Evolutionary conservation across 768 basidiomycete genomes (phyloP).

Genomic region (Tricholoma saponaceum): DNA sequence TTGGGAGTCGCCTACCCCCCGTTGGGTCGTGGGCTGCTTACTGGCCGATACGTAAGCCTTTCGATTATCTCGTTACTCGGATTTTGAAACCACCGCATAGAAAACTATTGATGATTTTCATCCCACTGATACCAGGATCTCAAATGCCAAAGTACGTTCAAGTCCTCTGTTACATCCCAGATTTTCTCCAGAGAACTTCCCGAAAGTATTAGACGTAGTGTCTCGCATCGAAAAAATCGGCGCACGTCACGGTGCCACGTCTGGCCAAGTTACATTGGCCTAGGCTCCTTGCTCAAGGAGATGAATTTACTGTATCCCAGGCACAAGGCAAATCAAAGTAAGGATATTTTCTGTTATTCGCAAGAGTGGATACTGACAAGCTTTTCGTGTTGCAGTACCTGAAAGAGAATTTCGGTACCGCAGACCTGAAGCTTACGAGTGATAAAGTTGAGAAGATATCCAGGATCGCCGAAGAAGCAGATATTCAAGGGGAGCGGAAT

Average conservation of each 20-base stretch:
- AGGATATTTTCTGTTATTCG: not conserved
- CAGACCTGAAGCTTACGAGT: conserved; percentile 18
- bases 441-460: conserved; percentile 28
- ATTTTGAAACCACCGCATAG: too few species aligned
- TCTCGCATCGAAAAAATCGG: conserved; percentile 29
- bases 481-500: conserved; percentile 22
- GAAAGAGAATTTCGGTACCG: conserved; percentile 33
- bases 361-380: not conserved
- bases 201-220: conserved; percentile 32
- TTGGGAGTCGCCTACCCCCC: conserved; percentile 38
- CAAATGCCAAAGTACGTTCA: not conserved
- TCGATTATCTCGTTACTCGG: too few species aligned
- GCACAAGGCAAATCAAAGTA: conserved; percentile 34
- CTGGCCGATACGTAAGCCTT: too few species aligned
- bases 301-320: conserved; percentile 40
- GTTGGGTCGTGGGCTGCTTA: too few species aligned
- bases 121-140: too few species aligned
- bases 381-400: conserved; percentile 25
- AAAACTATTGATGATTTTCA: too few species aligned
- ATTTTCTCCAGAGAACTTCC: conserved; percentile 35
- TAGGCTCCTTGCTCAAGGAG: conserved; percentile 42
- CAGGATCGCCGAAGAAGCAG: conserved; percentile 23
- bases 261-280: conserved; percentile 40
- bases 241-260: conserved; percentile 28
- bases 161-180: conserved; percentile 2